Evolutionary conservation across 495 filamentous ascomycete species (phyloP).

Genomic region (Podospora anserina): DNA sequence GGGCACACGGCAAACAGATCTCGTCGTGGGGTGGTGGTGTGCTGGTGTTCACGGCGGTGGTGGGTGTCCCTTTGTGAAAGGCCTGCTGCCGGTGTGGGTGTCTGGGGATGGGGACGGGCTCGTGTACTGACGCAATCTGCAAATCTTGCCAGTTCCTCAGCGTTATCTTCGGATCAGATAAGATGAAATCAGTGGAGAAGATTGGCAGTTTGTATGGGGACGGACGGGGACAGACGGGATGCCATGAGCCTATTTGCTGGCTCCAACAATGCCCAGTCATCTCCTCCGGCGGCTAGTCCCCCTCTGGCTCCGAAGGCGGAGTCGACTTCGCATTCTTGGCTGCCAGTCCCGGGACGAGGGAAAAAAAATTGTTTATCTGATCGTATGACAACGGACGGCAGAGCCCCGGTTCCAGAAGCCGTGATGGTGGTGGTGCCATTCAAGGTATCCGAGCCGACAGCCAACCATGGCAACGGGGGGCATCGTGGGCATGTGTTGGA

Average conservation of each 20-base stretch:
- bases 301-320: slow-evolving; percentile 23
- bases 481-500: background rate
- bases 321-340: background rate
- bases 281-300: slow-evolving; percentile 6
- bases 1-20: background rate
- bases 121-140: background rate
- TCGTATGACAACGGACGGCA: slow-evolving; percentile 4
- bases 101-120: background rate
- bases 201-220: slow-evolving; percentile 5
- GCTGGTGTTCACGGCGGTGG: background rate
- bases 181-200: slow-evolving; percentile 36
- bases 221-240: background rate
- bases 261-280: slow-evolving; percentile 8
- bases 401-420: slow-evolving; percentile 2
- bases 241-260: slow-evolving; percentile 8
- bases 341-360: background rate
- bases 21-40: background rate
- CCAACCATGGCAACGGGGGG: background rate
- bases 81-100: background rate
- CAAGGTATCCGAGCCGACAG: background rate
- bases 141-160: slow-evolving; percentile 28
- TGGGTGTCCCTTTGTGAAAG: background rate
- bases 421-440: slow-evolving; percentile 4
- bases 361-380: background rate
- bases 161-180: slow-evolving; percentile 54